Conservation (phyloP, 805 yeast species). For the Yarrowia porcina region DNA sequence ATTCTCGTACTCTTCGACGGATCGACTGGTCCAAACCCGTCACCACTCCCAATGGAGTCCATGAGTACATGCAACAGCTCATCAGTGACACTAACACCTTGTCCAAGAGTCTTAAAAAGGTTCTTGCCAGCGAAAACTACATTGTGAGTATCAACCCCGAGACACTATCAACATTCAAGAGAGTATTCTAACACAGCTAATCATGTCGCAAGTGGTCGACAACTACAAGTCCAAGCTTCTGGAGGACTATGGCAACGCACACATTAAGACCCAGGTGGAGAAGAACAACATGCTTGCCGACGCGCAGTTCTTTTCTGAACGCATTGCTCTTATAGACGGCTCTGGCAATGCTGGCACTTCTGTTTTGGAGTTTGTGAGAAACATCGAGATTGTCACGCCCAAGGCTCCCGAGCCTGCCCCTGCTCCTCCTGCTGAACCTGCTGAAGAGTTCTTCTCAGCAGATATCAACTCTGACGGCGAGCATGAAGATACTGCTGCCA, state of each 20-base stretch:
- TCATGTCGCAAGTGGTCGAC: constrained; percentile 43
- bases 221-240: constrained; percentile 56
- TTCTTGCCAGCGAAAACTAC: constrained; percentile 52
- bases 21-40: constrained; percentile 52
- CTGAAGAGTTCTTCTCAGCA: constrained; percentile 9
- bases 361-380: constrained; percentile 6
- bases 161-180: neutral
- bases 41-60: constrained; percentile 48
- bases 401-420: neutral
- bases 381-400: constrained; percentile 5
- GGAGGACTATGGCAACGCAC: constrained; percentile 49
- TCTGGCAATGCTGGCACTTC: constrained; percentile 28
- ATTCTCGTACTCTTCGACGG: constrained; percentile 39
- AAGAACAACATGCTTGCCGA: constrained; percentile 54
- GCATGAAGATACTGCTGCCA: neutral
- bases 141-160: neutral
- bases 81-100: constrained; percentile 67
- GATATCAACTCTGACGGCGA: constrained; percentile 23
- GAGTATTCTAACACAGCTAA: constrained; percentile 28
- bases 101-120: constrained; percentile 55
- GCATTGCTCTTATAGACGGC: constrained; percentile 50
- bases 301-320: constrained; percentile 61
- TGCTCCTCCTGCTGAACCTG: neutral
- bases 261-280: constrained; percentile 32
- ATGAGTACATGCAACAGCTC: constrained; percentile 60